These are phyloP conservation scores for Sclerotinia borealis DNA, from an alignment of 2,329 filamentous ascomycete genomes.

Conservation along the genomic window DNA sequence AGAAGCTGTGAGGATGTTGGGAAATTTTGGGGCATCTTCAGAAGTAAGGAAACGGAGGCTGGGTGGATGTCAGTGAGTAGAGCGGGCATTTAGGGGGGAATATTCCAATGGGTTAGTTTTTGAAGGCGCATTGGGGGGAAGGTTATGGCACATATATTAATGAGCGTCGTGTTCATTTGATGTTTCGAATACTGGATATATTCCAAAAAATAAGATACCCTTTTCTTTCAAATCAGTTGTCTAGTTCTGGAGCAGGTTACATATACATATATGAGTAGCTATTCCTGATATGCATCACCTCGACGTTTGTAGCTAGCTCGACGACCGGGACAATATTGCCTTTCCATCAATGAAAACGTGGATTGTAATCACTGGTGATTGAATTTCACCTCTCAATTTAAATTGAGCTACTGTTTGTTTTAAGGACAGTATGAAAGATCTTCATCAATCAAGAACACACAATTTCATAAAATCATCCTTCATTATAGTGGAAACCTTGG, in stretches of 20 bases:
- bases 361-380: neutral
- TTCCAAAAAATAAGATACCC: neutral
- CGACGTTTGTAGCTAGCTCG: neutral
- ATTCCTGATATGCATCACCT: neutral
- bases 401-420: neutral
- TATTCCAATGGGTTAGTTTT: neutral
- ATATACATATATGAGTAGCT: neutral
- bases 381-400: neutral
- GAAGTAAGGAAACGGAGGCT: neutral
- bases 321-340: neutral
- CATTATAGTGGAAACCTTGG: neutral
- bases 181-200: neutral
- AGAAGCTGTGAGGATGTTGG: neutral
- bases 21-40: conserved; percentile 3
- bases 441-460: neutral
- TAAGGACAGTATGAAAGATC: neutral
- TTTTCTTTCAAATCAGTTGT: neutral
- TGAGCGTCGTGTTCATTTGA: neutral
- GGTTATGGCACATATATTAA: neutral
- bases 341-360: neutral
- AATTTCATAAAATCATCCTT: neutral
- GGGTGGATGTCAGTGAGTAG: neutral
- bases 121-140: neutral
- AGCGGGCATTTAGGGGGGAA: neutral
- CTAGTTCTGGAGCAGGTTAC: neutral